These are phyloP conservation scores for Colletotrichum truncatum DNA, from an alignment of 2,329 filamentous ascomycete genomes.

Conservation along the genomic window DNA sequence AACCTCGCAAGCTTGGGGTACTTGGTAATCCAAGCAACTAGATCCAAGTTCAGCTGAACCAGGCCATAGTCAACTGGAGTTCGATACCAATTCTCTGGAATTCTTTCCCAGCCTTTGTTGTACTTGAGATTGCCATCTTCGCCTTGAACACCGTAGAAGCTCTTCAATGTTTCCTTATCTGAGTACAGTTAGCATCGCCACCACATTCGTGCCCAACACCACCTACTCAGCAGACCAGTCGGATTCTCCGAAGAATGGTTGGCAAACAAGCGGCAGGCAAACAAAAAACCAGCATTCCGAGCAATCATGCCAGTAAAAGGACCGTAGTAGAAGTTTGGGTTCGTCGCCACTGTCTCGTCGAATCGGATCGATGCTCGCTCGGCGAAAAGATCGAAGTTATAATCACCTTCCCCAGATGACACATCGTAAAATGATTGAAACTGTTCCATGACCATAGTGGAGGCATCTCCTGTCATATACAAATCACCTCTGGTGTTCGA, in stretches of 20 bases:
- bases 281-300: conserved; percentile 57
- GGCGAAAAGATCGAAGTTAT: conserved; percentile 51
- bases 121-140: conserved; percentile 49
- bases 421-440: conserved; percentile 51
- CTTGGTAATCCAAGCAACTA: conserved; percentile 45
- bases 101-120: conserved; percentile 57
- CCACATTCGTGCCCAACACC: too few relatives aligned
- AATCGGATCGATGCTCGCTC: conserved; percentile 54
- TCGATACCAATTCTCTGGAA: conserved; percentile 62
- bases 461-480: conserved; percentile 59
- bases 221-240: conserved; percentile 32
- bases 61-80: conserved; percentile 55
- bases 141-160: conserved; percentile 57
- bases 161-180: conserved; percentile 49
- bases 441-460: conserved; percentile 59
- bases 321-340: conserved; percentile 64
- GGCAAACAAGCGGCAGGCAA: conserved; percentile 50
- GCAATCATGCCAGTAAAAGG: conserved; percentile 59
- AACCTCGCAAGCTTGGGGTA: conserved; percentile 48
- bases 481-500: conserved; percentile 62
- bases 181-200: not conserved
- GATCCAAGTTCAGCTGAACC: conserved; percentile 49
- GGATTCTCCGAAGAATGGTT: conserved; percentile 54
- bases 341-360: conserved; percentile 56
- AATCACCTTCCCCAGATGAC: conserved; percentile 22